These are phyloP conservation scores for Teunomyces atbi DNA, from an alignment of 805 yeast species.

Conservation along the genomic window DNA sequence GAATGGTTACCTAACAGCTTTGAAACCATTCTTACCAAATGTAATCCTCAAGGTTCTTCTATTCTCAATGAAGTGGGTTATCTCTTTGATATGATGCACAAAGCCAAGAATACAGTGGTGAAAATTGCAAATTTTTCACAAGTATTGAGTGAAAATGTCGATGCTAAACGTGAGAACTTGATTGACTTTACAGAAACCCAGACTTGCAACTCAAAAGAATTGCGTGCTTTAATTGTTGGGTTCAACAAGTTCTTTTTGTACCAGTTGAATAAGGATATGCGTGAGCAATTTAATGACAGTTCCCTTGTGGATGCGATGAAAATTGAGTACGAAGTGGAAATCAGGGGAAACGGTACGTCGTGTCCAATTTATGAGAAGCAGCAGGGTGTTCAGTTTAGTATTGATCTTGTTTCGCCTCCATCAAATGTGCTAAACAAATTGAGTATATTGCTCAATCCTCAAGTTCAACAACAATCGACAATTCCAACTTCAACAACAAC, in stretches of 20 bases:
- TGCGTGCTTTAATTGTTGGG: slow-evolving; percentile 45
- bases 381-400: slow-evolving; percentile 33
- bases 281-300: slow-evolving; percentile 20
- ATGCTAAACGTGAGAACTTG: slow-evolving; percentile 53
- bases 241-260: slow-evolving; percentile 62
- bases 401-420: slow-evolving; percentile 46
- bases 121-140: slow-evolving; percentile 75
- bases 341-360: slow-evolving; percentile 32
- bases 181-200: slow-evolving; percentile 49
- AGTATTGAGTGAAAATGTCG: slow-evolving; percentile 31
- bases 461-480: slow-evolving; percentile 10
- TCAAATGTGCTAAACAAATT: slow-evolving; percentile 22
- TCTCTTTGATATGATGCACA: slow-evolving; percentile 84
- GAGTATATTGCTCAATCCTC: slow-evolving; percentile 16
- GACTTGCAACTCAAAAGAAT: slow-evolving; percentile 42
- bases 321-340: slow-evolving; percentile 41
- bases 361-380: slow-evolving; percentile 39
- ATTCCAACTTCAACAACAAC: slow-evolving; percentile 14
- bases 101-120: slow-evolving; percentile 70
- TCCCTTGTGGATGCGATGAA: slow-evolving; percentile 39
- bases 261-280: slow-evolving; percentile 51
- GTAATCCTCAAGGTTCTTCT: slow-evolving; percentile 46
- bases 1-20: slow-evolving; percentile 45
- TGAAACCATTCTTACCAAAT: slow-evolving; percentile 22
- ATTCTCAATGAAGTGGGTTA: slow-evolving; percentile 82